phyloP scores from a whole-genome alignment of 768 basidiomycete genomes.

The Lactarius quietus region DNA sequence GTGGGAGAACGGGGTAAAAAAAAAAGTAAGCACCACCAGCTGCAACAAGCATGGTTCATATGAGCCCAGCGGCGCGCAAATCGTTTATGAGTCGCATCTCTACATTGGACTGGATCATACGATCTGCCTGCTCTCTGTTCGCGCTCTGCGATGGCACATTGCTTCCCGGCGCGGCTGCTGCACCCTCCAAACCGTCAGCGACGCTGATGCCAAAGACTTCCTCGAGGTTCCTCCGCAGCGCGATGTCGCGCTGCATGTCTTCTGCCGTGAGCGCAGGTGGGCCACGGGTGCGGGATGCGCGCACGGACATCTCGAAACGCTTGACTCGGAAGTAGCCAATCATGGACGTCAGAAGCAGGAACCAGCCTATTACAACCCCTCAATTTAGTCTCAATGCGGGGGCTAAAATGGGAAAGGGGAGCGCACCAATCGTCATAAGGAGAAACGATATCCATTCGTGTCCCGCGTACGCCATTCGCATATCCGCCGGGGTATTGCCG shows the following conservation, averaged over 20 bases:
- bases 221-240: constrained; percentile 21
- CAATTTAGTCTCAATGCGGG: neutral
- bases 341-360: constrained; percentile 79
- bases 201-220: constrained; percentile 23
- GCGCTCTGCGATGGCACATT: neutral
- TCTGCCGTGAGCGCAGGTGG: constrained; percentile 5
- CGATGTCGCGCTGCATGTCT: constrained; percentile 14
- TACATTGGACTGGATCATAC: neutral
- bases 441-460: constrained; percentile 90
- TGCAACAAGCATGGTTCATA: neutral
- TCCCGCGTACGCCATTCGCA: constrained; percentile 39
- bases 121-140: neutral
- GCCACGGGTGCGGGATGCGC: constrained; percentile 33
- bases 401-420: neutral
- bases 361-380: constrained; percentile 60
- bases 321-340: constrained; percentile 83
- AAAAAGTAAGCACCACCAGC: neutral
- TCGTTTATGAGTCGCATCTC: constrained; percentile 22
- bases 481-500: neutral
- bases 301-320: constrained; percentile 75
- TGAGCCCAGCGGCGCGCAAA: constrained; percentile 23
- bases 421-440: constrained; percentile 80
- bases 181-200: neutral
- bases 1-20: neutral
- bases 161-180: neutral